phyloP scores from a whole-genome alignment of 768 basidiomycete species.

The Panaeolus cyanescens region DNA sequence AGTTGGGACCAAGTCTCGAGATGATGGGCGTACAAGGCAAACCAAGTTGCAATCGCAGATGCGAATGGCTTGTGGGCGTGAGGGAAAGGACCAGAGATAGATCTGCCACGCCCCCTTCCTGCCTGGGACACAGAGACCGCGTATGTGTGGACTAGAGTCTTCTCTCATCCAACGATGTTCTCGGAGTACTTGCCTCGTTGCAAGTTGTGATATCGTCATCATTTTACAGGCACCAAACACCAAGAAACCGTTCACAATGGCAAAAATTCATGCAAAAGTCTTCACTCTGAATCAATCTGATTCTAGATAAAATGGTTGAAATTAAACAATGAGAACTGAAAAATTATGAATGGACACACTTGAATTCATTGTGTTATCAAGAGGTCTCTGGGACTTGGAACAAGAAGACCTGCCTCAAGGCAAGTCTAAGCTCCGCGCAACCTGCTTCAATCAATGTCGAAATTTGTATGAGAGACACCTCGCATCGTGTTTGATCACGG shows the following conservation, averaged over 20 bases:
- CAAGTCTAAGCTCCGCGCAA: neutral
- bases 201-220: neutral
- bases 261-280: neutral
- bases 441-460: neutral
- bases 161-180: conserved; percentile 18
- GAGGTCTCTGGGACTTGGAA: neutral
- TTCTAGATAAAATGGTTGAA: no score
- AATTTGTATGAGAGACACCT: neutral
- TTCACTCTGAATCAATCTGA: no score
- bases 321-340: no score
- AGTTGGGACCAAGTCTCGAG: neutral
- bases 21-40: neutral
- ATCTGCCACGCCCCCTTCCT: conserved; percentile 2
- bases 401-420: neutral
- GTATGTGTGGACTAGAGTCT: conserved; percentile 7
- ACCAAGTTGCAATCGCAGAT: neutral
- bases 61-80: neutral
- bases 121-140: conserved; percentile 8
- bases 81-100: neutral
- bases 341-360: neutral
- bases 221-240: neutral
- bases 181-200: conserved; percentile 12
- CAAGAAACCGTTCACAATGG: neutral
- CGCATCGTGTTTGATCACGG: neutral
- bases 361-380: neutral